Evolutionary conservation across 2,329 filamentous ascomycete genomes (phyloP), one percentile per base, ranked within the genome.

Genomic region (Gaeumannomyces tritici): DNA sequence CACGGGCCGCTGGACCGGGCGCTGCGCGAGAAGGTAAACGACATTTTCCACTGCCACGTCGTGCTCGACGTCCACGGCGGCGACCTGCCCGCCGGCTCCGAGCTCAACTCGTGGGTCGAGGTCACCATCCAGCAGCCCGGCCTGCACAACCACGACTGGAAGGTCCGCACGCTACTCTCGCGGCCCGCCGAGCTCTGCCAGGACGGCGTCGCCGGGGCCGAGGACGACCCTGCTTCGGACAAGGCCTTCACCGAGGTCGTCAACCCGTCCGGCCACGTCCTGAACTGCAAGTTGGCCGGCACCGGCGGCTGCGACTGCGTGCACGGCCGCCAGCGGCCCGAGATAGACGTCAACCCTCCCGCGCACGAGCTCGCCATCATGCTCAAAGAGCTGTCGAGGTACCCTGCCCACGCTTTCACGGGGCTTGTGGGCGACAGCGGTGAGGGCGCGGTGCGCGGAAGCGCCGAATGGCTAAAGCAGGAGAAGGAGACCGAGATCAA

Each of bases 41-140:
- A 83, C 65, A 80, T 87, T 47, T 75, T 88, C 65, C 84, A 88
- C 73, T 84, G 87, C 76, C 83, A 86, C 64, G 79, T 83, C 5
- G 83, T 83, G 0, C 77, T 88, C 8, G 80, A 86, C 65, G 72
- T 87, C 2, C 82, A 85, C 69, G 78, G 84, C 65, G 80, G 80
- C 57, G 79, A 80, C 63, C 85, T 86, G 67, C 84, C 84, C 4
- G 74, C 77, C 13, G 81, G 83, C n/a, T 83, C 84, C 5, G 82
- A 85, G 68, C 79, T 88, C 62, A 74, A 83, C 65, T 83, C 82
- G 63, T 79, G 83, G 64, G 80, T 86, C 42, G 82, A 87, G 72
- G 78, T 88, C 62, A 79, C 78, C 62, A 79, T 88, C 62, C 80
- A 82, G 63, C 79, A 81, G 65, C 78, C 76, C 21, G 76, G 73